Percentiles rank a stretch among this genome's conserved stretches.
Evolutionary conservation across 257 asterid species (phyloP).

Genomic region (Solanum stenotomum): DNA sequence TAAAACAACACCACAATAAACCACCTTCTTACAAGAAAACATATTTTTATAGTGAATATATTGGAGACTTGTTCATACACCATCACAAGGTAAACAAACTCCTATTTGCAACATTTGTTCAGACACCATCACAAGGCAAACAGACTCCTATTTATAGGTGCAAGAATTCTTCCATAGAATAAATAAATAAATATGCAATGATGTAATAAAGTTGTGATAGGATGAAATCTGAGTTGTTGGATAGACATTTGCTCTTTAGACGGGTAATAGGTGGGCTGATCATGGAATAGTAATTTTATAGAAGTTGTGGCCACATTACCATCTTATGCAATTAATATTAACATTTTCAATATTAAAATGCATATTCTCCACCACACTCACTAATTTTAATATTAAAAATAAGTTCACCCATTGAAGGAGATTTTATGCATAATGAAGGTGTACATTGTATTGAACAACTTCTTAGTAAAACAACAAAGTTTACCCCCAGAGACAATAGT

Average conservation of each 20-base stretch:
- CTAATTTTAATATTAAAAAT: neutral
- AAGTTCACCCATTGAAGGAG: neutral
- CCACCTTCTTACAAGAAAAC: neutral
- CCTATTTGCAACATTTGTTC: neutral
- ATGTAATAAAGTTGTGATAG: neutral
- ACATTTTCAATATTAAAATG: neutral
- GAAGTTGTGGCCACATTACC: neutral
- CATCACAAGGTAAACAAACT: neutral
- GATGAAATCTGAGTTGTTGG: neutral
- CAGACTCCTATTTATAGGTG: neutral
- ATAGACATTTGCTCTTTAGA: neutral
- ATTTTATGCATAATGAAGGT: neutral
- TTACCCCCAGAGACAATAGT: neutral
- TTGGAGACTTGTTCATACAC: neutral
- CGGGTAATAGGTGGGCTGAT: neutral
- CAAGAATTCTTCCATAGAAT: neutral
- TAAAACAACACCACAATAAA: neutral
- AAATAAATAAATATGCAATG: neutral
- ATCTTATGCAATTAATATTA: neutral
- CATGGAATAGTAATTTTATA: neutral
- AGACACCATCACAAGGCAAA: neutral
- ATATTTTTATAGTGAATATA: neutral
- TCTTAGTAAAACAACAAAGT: neutral
- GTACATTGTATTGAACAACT: neutral
- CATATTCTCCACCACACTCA: neutral